Base-by-base conservation (phyloP, 805 yeast genomes). In the Candida nonsorbophila region DNA sequence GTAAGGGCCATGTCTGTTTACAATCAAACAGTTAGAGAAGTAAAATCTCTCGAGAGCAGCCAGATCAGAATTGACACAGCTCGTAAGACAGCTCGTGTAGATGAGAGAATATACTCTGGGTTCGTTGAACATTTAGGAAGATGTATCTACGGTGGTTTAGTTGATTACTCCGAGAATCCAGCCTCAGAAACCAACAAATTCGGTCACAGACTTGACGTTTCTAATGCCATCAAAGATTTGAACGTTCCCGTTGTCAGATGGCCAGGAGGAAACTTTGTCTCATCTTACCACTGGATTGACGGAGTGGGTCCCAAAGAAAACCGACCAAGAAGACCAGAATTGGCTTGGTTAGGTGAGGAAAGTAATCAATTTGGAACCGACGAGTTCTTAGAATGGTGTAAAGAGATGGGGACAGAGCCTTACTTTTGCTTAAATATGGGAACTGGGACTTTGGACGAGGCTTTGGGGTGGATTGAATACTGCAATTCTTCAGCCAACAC, bases 231-330 rank as follows among this genome's bases (percentile, higher is more conserved):
- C 20, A 45, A 45, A 33, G 55, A 44, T 16, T 41, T 55, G 16
- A 37, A 53, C 18, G 45, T 55, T 51, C 60, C 61, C 8, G 55
- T 51, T 5, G 49, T 55, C 8, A 42, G 62, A 29, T 55, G 57
- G 49, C 62, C 62, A 19, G 62, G 62, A 10, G 62, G 62, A 9
- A 55, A 55, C 30, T 55, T 55, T 36, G 59, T 52, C 14, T 44
- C 54, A 3, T 44, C 56, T 4, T 55, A 55, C 27, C 61, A 55
- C 26, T 55, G 61, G 61, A 28, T 40, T 14, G 61, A 55, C 28
- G 61, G 53, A 4, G 49, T 55, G 16, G 61, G 61, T 3, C 59
- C 60, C 6, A 39, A 38, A 22, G 49, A 46, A 15, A 13, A 35
- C 6, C 42, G 62, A 24, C 59, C 58, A 10, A 34, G 49, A 25